Evolutionary conservation across 2,329 filamentous ascomycete genomes (phyloP).

Genomic region (Neopestalotiopsis sp.): DNA sequence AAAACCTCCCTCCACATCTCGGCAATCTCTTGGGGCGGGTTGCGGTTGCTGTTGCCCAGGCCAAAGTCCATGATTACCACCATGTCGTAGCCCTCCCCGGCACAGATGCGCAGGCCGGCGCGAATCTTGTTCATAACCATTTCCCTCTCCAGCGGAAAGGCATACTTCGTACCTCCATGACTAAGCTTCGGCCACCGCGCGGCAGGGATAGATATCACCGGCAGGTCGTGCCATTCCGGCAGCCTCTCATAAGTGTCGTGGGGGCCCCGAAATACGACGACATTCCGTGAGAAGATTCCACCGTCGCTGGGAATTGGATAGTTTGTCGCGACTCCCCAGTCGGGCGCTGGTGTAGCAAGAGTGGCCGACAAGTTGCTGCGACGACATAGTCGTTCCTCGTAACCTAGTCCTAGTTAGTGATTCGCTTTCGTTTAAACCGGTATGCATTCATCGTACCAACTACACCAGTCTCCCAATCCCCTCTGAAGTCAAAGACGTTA

Average conservation of each 20-base stretch:
- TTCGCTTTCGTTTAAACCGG: background rate
- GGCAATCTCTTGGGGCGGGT: slow-evolving; percentile 69
- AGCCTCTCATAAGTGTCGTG: slow-evolving; percentile 68
- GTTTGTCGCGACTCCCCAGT: slow-evolving; percentile 52
- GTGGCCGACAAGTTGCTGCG: slow-evolving; percentile 76
- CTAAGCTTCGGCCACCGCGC: slow-evolving; percentile 77
- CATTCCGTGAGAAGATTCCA: slow-evolving; percentile 72
- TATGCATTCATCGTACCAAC: slow-evolving; percentile 37
- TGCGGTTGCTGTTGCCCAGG: slow-evolving; percentile 66
- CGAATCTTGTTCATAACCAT: slow-evolving; percentile 77
- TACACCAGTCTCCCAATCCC: slow-evolving; percentile 76
- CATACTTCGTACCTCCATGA: slow-evolving; percentile 70
- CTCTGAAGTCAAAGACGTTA: slow-evolving; percentile 35
- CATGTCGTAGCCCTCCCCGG: slow-evolving; percentile 60
- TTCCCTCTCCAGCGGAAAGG: slow-evolving; percentile 73
- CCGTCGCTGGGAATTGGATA: slow-evolving; percentile 76
- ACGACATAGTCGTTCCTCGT: slow-evolving; percentile 76
- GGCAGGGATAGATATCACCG: slow-evolving; percentile 77
- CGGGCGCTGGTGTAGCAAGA: slow-evolving; percentile 65
- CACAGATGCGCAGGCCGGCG: slow-evolving; percentile 72
- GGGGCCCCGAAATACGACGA: slow-evolving; percentile 76
- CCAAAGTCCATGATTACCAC: slow-evolving; percentile 71
- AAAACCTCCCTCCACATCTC: slow-evolving; percentile 71
- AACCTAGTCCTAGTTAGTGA: slow-evolving; percentile 56
- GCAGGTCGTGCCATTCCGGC: slow-evolving; percentile 62